Evolutionary conservation across 495 filamentous ascomycete species (phyloP).

Genomic region (Collariella sp.): DNA sequence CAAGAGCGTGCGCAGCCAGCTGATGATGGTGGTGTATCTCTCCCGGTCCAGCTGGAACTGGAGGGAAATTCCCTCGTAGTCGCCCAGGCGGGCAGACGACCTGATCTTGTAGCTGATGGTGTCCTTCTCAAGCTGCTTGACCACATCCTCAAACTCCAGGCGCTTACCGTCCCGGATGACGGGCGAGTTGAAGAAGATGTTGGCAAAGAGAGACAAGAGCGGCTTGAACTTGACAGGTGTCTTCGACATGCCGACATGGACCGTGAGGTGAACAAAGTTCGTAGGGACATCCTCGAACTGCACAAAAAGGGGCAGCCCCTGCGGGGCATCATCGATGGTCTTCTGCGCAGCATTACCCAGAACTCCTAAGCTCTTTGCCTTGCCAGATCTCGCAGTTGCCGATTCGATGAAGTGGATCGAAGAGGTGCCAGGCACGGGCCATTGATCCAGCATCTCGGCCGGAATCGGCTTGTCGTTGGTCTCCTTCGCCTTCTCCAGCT

Average conservation of each 20-base stretch:
- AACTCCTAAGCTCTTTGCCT: slow-evolving; percentile 60
- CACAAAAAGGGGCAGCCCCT: slow-evolving; percentile 67
- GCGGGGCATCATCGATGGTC: slow-evolving; percentile 60
- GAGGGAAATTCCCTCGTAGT: slow-evolving; percentile 70
- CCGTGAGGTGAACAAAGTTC: slow-evolving; percentile 75
- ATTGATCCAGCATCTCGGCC: slow-evolving; percentile 63
- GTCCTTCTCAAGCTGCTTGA: slow-evolving; percentile 80
- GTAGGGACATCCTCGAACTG: slow-evolving; percentile 91
- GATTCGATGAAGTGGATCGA: slow-evolving; percentile 93
- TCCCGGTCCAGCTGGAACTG: slow-evolving; percentile 79
- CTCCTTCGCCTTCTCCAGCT: slow-evolving; percentile 68
- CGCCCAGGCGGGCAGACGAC: slow-evolving; percentile 55
- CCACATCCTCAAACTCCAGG: slow-evolving; percentile 84
- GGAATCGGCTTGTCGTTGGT: slow-evolving; percentile 79
- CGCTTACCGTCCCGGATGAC: slow-evolving; percentile 67
- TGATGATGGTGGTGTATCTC: slow-evolving; percentile 73
- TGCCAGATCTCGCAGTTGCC: slow-evolving; percentile 72
- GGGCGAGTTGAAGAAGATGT: slow-evolving; percentile 90
- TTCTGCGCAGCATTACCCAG: slow-evolving; percentile 64
- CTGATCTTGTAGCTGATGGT: slow-evolving; percentile 75
- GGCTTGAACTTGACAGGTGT: slow-evolving; percentile 70
- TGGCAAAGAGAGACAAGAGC: slow-evolving; percentile 71
- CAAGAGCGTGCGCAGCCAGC: slow-evolving; percentile 79
- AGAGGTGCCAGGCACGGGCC: slow-evolving; percentile 70
- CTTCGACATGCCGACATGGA: slow-evolving; percentile 67